Percentiles rank a stretch among this genome's conserved stretches.
Evolutionary conservation across 495 filamentous ascomycete genomes (phyloP).

Genomic region (Neurospora tetrasperma): DNA sequence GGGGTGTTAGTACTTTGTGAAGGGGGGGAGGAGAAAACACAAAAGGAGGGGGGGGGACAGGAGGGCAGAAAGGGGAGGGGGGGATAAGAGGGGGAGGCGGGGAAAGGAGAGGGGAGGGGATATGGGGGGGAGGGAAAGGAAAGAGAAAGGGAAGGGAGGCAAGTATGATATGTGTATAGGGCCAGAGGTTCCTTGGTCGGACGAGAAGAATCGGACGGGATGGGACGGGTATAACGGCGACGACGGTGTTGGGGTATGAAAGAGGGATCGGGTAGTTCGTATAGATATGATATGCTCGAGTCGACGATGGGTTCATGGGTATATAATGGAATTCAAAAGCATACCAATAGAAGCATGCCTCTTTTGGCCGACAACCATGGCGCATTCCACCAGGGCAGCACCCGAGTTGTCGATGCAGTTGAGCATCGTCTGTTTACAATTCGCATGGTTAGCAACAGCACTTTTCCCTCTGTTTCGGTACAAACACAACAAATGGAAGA

Average conservation of each 20-base stretch:
- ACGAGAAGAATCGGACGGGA: not conserved
- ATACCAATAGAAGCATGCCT: conserved; percentile 81
- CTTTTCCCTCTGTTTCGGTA: too few species aligned
- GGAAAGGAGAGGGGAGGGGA: too few species aligned
- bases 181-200: not conserved
- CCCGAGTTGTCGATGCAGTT: conserved; percentile 99
- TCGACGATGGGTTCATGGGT: not conserved
- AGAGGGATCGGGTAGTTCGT: not conserved
- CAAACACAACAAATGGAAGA: too few species aligned
- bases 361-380: conserved; percentile 84
- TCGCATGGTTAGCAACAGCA: conserved; percentile 9
- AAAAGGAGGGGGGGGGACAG: too few species aligned
- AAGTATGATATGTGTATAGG: not conserved
- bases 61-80: too few species aligned
- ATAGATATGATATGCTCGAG: not conserved
- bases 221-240: not conserved
- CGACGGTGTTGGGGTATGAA: not conserved
- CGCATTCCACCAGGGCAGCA: conserved; percentile 94
- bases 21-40: not conserved
- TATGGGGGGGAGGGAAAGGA: not conserved
- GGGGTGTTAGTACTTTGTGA: not conserved
- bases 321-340: conserved; percentile 7
- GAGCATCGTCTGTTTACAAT: conserved; percentile 71
- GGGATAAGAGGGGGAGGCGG: too few species aligned
- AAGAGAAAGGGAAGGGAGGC: not conserved